A percentile compares a stretch with the other conserved stretches of the same genome.
Conservation (phyloP, 331 rosid genomes). For the Dryas integrifolia region DNA sequence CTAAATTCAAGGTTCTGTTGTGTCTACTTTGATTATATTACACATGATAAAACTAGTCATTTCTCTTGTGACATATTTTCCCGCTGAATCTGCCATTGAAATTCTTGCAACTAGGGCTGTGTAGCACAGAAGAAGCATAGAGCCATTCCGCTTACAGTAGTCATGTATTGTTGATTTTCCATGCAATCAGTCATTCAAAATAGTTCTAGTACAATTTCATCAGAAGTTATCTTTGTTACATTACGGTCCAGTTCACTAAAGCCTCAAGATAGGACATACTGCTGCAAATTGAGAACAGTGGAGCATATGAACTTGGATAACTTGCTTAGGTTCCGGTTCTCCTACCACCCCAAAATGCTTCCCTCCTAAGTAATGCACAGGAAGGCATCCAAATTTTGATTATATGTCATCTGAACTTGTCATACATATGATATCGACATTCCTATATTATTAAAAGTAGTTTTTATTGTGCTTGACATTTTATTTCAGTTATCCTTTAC, state of each 20-base stretch:
- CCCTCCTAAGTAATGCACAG: not conserved
- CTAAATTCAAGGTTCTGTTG: not conserved
- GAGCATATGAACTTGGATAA: not conserved
- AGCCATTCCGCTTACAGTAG: not conserved
- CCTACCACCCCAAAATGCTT: not conserved
- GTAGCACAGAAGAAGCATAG: not conserved
- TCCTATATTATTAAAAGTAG: not conserved
- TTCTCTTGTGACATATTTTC: not conserved
- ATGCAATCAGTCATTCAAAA: not conserved
- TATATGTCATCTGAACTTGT: not conserved
- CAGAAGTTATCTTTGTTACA: not conserved
- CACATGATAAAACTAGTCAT: not conserved
- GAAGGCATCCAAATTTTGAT: not conserved
- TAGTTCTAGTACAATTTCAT: not conserved
- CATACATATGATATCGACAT: not conserved
- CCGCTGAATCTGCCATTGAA: not conserved
- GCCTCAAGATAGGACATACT: not conserved
- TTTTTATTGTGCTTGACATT: not conserved
- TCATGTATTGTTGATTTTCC: not conserved
- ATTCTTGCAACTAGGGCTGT: not conserved
- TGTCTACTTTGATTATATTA: not conserved
- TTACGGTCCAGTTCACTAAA: not conserved
- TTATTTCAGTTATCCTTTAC: conserved; percentile 1
- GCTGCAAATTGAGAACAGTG: not conserved
- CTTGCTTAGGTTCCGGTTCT: conserved; percentile 1